Base-by-base conservation (phyloP, 192 early-diverging fungal genomes). In the Endogone sp. region DNA sequence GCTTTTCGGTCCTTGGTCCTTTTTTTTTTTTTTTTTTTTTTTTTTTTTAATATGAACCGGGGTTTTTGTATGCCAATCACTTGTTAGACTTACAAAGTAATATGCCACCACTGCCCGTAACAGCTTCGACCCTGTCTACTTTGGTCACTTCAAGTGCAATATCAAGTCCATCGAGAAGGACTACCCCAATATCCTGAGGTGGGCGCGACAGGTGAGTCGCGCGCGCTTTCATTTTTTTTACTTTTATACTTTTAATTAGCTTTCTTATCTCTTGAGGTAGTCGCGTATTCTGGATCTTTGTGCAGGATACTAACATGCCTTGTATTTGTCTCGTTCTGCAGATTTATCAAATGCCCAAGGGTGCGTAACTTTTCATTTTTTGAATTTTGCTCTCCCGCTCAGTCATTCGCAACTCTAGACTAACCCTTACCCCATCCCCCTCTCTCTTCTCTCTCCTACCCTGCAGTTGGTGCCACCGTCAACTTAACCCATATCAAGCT, bases 121-220 rank as follows among this genome's bases (percentile, higher is more conserved):
- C 24, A 86, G 96, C 66, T 98, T 98, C 71, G 96, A 98, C 70
- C 94, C 96, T 2, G 95, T 93, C 9, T 96, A 96, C 77, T 88
- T 92, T 61, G 90, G 88, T 29, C 96, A 98, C 77, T 99, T 99
- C 84, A 99, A 99, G 80, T 94, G 93, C 81, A 98, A 93, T 73
- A 71, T 90, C 54, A 92, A 90, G 70, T 82, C 89, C 22, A 97
- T 99, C 71, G 85, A 85, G 58, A 84, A 94, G 37, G 89, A 90
- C 66, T 99, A 95, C 75, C 97, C 97, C 22, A 76, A 87, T 74
- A 91, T 96, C 29, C 70, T 97, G 76, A 82, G 87, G 65, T 97
- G 95, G 95, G 75, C 89, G 16, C 82, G 88, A 28, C 22, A 26
- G 59, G 59, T 60, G 27, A 28, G 59, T 60, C 21, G 59, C 22